phyloP scores from a whole-genome alignment of 441 rosid genomes.

The California macrophylla region DNA sequence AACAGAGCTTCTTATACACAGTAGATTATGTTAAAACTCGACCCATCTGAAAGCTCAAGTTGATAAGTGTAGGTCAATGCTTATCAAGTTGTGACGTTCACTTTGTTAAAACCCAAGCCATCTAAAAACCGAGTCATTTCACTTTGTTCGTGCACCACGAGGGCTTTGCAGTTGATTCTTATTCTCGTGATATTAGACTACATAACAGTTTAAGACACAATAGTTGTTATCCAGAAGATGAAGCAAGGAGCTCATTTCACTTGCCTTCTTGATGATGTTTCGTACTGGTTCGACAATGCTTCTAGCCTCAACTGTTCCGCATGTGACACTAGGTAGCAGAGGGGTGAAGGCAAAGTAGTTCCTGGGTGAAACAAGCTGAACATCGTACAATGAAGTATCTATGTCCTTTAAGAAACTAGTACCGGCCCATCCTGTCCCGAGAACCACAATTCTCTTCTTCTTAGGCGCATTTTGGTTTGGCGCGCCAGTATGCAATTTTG shows the following conservation, averaged over 20 bases:
- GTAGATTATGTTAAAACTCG: too few relatives aligned
- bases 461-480: conserved; percentile 31
- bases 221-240: too few relatives aligned
- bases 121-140: too few relatives aligned
- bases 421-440: conserved; percentile 98
- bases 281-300: conserved; percentile 83
- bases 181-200: too few relatives aligned
- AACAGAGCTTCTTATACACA: neutral
- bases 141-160: too few relatives aligned
- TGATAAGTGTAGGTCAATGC: too few relatives aligned
- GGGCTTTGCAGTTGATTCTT: too few relatives aligned
- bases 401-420: conserved; percentile 74
- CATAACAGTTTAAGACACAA: too few relatives aligned
- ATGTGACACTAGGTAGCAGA: conserved; percentile 80
- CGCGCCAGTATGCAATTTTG: conserved; percentile 30
- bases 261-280: conserved; percentile 75
- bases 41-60: too few relatives aligned
- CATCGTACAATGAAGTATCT: conserved; percentile 52
- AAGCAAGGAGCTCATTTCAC: too few relatives aligned
- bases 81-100: too few relatives aligned
- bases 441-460: conserved; percentile 81
- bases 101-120: too few relatives aligned
- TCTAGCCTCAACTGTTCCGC: conserved; percentile 86
- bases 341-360: conserved; percentile 97
- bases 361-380: conserved; percentile 84